Base-by-base conservation (phyloP, 371 early-diverging fungal species). In the Haplosporangium sp. region DNA sequence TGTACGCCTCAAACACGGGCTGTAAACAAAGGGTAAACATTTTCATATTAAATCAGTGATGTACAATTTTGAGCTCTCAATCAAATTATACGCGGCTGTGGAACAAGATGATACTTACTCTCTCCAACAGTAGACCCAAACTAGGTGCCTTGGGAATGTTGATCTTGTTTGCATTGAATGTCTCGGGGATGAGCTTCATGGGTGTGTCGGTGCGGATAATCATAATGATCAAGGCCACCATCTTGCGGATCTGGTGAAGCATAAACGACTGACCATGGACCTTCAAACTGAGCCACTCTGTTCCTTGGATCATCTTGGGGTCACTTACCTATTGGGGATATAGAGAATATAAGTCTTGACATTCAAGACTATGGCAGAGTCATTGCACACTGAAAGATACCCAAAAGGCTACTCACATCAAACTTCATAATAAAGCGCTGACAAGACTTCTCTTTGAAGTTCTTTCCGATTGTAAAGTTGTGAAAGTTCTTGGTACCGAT, bases 211-310 rank as follows among this genome's bases (percentile, higher is more conserved):
- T 90, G 8, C 98, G 90, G 18, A 92, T 84, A 69, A 91, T 85
- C 74, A 98, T 83, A n/a, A 96, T 87, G 11, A 94, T 91, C 81
- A 98, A 85, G 75, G 96, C 95, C 64, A 99, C 92, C 99, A 99
- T 99, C 81, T 99, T 99, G 60, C 99, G 93, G 69, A 99, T 99
- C 82, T 99, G 99, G 84, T 99, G 99, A 43, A 99, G 86, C 97
- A 99, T 96, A 76, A 99, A 99, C 41, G 97, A 94, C 83, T 99
- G 99, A 5, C 99, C 99, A 55, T 95, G 91, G 20, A 99, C 92
- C 69, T 91, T 92, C 45, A 99, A 81, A 48, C 91, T 90, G 21
- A 99, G 69, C 98, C 99, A 99, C 76, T 99, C 98, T 46, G 86
- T 86, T 1, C 90, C 95, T 21, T 90, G 80, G 41, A 87, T 85